Evolutionary conservation across 2,329 filamentous ascomycete genomes (phyloP), one percentile per base, ranked within the genome.

Genomic region (Colletotrichum magnum): DNA sequence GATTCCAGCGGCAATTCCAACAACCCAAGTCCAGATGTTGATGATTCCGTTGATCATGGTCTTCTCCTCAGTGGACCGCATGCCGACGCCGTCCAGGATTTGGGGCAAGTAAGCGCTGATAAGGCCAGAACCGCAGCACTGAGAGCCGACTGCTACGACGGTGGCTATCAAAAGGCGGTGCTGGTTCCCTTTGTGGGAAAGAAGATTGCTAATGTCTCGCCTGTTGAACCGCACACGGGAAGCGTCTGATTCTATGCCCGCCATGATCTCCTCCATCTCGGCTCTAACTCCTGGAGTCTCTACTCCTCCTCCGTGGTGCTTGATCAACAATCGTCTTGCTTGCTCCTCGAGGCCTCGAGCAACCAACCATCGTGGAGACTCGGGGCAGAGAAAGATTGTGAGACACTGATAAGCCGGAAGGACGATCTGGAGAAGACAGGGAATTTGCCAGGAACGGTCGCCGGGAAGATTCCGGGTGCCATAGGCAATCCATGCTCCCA

Each of bases 211-310:
- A 39, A 70, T 63, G 15, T 62, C 62, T 12, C n/a, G 71, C 9
- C 64, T 61, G 18, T 75, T 70, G 18, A 72, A 70, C 10, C 53
- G 48, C 28, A 70, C 47, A 6, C 51, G 43, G 1, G 70, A 58
- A 10, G 48, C 52, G 24, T 72, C 70, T 1, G 63, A 63, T 24
- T 72, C 70, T 4, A 72, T 57, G 4, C 70, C 70, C 4, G 70
- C 70, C 16, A 70, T 60, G 24, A 72, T 71, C 41, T 70, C 63
- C 6, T 70, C 47, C 32, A 69, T 63, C 39, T 71, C 69, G 2
- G 32, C 16, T 18, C 36, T 41, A n/a, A 72, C 71, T 6, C 58
- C 26, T 6, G 36, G 28, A 3, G 68, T 68, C 32, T 71, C 68
- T 2, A 51, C 21, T 2, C 71, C 71, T 9, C 60, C 53, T 1